These are phyloP conservation scores for Talaromyces sp. DNA, from an alignment of 2,329 filamentous ascomycete species.

Conservation along the genomic window DNA sequence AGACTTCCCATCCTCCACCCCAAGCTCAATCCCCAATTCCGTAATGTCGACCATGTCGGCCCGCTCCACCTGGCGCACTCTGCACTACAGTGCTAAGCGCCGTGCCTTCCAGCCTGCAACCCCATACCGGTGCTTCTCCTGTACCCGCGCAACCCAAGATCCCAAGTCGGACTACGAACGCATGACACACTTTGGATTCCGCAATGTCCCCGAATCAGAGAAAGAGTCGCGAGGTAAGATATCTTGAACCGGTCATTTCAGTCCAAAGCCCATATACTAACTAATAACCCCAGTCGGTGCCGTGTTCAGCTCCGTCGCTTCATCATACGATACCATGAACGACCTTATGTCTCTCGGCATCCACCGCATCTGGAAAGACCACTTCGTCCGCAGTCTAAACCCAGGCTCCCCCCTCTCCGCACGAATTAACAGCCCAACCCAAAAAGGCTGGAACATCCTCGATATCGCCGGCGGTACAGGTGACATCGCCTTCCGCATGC, in stretches of 20 bases:
- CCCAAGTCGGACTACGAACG: conserved; percentile 51
- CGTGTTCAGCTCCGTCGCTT: conserved; percentile 93
- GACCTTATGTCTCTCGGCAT: conserved; percentile 98
- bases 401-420: conserved; percentile 64
- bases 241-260: no score
- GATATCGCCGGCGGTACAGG: conserved; percentile 97
- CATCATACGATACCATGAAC: conserved; percentile 97
- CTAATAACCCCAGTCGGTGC: conserved; percentile 63
- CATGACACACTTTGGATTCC: conserved; percentile 88
- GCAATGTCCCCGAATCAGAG: conserved; percentile 77
- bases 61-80: conserved; percentile 39
- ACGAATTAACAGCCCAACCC: conserved; percentile 30
- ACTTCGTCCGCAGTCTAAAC: conserved; percentile 90
- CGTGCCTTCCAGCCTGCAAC: conserved; percentile 26
- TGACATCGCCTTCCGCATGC: conserved; percentile 95
- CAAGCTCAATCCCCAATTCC: conserved; percentile 5
- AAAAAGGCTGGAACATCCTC: conserved; percentile 71
- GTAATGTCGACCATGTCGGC: conserved; percentile 32
- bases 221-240: conserved; percentile 69
- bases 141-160: conserved; percentile 45
- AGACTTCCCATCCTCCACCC: not conserved
- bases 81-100: conserved; percentile 39
- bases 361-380: conserved; percentile 95
- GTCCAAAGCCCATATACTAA: not conserved
- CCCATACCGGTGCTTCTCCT: conserved; percentile 56